These are phyloP conservation scores for Rhodotorula graminis DNA, from an alignment of 768 basidiomycete species.

Conservation along the genomic window DNA sequence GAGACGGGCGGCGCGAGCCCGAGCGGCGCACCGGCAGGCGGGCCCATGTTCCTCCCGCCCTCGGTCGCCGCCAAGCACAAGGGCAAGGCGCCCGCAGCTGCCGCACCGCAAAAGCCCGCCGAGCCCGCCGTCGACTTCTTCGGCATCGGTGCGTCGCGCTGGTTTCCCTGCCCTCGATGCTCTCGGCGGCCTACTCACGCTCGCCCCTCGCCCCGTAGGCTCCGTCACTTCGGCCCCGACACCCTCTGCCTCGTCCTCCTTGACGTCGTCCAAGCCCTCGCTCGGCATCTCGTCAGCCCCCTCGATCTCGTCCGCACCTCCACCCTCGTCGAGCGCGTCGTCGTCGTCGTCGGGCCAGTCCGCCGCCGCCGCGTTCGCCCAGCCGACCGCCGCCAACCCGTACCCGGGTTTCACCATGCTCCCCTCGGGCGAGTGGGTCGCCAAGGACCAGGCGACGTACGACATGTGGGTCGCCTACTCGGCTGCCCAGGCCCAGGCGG, in stretches of 20 bases:
- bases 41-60: slow-evolving; percentile 31
- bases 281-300: slow-evolving; percentile 14
- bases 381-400: slow-evolving; percentile 64
- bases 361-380: not conserved
- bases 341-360: not conserved
- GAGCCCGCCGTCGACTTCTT: slow-evolving; percentile 42
- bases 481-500: not conserved
- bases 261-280: not conserved
- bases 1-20: not conserved
- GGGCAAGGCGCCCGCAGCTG: slow-evolving; percentile 25
- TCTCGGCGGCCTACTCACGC: not conserved
- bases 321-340: not conserved
- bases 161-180: no score
- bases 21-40: no score
- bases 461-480: slow-evolving; percentile 21
- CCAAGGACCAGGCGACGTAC: slow-evolving; percentile 57
- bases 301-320: not conserved
- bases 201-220: not conserved
- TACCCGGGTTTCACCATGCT: slow-evolving; percentile 84
- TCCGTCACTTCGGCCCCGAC: slow-evolving; percentile 3
- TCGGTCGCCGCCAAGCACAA: slow-evolving; percentile 31
- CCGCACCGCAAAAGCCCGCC: not conserved
- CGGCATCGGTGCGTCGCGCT: slow-evolving; percentile 39
- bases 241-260: not conserved
- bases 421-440: slow-evolving; percentile 73